Conservation (phyloP, 805 yeast genomes). For the Ogataea allantospora region DNA sequence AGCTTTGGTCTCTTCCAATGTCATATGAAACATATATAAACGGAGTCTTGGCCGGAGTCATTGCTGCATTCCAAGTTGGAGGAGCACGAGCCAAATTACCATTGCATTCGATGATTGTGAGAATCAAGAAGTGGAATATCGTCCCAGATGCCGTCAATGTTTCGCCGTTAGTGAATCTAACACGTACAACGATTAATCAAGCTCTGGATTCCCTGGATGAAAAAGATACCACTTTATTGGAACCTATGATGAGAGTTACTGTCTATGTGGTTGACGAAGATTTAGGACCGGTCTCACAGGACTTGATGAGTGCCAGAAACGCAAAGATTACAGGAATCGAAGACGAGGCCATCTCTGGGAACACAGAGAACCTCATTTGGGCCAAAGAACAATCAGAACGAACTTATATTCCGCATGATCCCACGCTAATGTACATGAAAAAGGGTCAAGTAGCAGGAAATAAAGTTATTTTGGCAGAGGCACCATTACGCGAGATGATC, state of each 20-base stretch:
- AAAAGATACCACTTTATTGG: slow-evolving; percentile 56
- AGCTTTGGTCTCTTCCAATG: slow-evolving; percentile 46
- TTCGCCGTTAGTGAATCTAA: slow-evolving; percentile 42
- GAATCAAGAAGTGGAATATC: slow-evolving; percentile 50
- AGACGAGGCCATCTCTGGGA: slow-evolving; percentile 44
- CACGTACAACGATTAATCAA: slow-evolving; percentile 44
- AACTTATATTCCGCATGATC: slow-evolving; percentile 75
- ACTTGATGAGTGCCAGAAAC: slow-evolving; percentile 72
- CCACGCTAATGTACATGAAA: slow-evolving; percentile 46
- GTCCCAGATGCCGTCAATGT: slow-evolving; percentile 48
- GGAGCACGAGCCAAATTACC: slow-evolving; percentile 58
- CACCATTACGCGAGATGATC: slow-evolving; percentile 86
- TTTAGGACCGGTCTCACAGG: slow-evolving; percentile 82
- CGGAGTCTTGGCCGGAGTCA: slow-evolving; percentile 54
- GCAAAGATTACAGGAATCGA: slow-evolving; percentile 73
- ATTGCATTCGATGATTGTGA: slow-evolving; percentile 58
- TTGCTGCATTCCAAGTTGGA: slow-evolving; percentile 64
- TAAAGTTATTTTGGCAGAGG: slow-evolving; percentile 69
- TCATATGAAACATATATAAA: slow-evolving; percentile 51
- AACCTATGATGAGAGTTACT: slow-evolving; percentile 81
- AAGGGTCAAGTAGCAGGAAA: slow-evolving; percentile 31
- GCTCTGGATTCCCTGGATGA: slow-evolving; percentile 34
- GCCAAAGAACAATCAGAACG: slow-evolving; percentile 56
- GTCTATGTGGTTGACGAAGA: slow-evolving; percentile 68
- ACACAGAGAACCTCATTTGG: slow-evolving; percentile 40